Conservation (phyloP, 768 basidiomycete genomes). For the Leccinum truebloodii region DNA sequence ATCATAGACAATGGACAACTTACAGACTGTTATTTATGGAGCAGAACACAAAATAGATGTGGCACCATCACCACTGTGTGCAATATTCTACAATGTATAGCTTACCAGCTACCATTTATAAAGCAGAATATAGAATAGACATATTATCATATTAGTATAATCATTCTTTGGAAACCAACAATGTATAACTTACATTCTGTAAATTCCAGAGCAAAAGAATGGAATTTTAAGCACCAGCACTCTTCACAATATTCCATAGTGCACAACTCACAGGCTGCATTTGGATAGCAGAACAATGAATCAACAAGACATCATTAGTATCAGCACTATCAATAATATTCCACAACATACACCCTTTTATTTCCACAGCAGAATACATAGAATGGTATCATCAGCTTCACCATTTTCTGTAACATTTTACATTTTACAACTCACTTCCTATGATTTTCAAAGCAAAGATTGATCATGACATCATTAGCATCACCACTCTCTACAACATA, state of each 20-base stretch:
- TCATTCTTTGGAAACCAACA: not conserved
- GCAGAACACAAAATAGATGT: not conserved
- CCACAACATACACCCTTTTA: not conserved
- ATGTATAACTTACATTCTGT: not conserved
- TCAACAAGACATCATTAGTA: not conserved
- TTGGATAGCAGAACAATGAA: not conserved
- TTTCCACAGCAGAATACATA: not conserved
- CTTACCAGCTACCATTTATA: not conserved
- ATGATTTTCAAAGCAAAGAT: not conserved
- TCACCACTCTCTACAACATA: no score
- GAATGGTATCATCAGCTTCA: not conserved
- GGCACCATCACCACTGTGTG: no score
- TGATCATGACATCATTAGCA: not conserved
- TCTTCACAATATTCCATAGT: not conserved
- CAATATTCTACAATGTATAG: not conserved
- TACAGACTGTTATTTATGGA: not conserved
- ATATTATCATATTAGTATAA: not conserved
- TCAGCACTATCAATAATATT: not conserved
- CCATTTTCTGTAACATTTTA: not conserved
- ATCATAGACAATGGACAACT: not conserved
- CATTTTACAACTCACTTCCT: not conserved
- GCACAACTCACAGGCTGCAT: not conserved
- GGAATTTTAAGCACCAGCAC: not conserved
- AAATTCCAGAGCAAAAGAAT: not conserved
- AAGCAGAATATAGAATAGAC: not conserved